Percentiles rank a stretch among this genome's conserved stretches.
These are phyloP conservation scores for Hortiboletus flavorubellus DNA, from an alignment of 768 basidiomycete species.

Conservation along the genomic window DNA sequence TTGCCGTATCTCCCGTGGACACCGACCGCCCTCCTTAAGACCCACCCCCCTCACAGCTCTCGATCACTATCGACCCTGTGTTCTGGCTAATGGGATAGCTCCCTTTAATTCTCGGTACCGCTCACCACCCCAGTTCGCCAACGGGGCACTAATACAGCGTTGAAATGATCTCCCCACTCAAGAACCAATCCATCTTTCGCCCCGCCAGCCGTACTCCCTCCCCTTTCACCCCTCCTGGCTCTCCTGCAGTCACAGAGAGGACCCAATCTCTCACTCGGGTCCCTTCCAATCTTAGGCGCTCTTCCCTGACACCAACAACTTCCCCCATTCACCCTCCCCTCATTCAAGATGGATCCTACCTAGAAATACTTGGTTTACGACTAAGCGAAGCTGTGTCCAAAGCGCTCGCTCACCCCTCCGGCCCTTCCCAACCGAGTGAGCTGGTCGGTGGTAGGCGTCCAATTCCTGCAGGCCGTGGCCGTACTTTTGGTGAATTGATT, in stretches of 20 bases:
- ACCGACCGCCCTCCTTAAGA: slow-evolving; percentile 78
- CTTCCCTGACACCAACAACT: slow-evolving; percentile 38
- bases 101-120: slow-evolving; percentile 14
- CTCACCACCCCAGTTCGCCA: slow-evolving; percentile 21
- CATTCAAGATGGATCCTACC: slow-evolving; percentile 75
- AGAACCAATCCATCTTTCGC: slow-evolving; percentile 63
- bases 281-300: slow-evolving; percentile 57
- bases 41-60: slow-evolving; percentile 20
- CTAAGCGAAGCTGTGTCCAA: slow-evolving; percentile 80
- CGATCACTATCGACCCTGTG: not conserved
- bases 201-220: slow-evolving; percentile 62
- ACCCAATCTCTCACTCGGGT: slow-evolving; percentile 54
- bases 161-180: slow-evolving; percentile 61
- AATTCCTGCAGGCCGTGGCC: slow-evolving; percentile 72
- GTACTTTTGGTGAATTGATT: slow-evolving; percentile 62
- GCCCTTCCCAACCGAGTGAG: slow-evolving; percentile 50
- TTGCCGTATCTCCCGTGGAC: slow-evolving; percentile 57
- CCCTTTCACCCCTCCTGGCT: slow-evolving; percentile 43
- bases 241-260: slow-evolving; percentile 40
- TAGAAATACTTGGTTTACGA: slow-evolving; percentile 72
- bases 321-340: slow-evolving; percentile 41
- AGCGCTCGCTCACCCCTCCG: slow-evolving; percentile 63
- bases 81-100: slow-evolving; percentile 43
- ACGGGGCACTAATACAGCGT: slow-evolving; percentile 1
- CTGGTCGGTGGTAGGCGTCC: slow-evolving; percentile 63